Conservation (phyloP, 2,329 filamentous ascomycete species). For the Hysterium pulicare region DNA sequence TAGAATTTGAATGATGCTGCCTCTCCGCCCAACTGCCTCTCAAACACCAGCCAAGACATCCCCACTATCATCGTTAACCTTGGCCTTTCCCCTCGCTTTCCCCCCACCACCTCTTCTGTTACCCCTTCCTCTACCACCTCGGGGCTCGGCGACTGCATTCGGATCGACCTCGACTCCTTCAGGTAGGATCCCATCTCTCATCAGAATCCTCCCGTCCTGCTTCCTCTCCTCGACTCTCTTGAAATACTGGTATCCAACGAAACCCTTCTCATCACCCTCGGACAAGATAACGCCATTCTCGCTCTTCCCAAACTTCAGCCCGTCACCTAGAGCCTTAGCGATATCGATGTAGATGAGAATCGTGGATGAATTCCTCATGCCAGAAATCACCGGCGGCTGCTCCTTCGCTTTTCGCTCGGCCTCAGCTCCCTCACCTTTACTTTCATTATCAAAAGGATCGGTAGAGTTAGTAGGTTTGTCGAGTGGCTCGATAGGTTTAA, state of each 20-base stretch:
- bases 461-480: constrained; percentile 14
- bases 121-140: constrained; percentile 14
- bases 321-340: constrained; percentile 57
- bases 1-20: too few species aligned
- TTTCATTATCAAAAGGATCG: constrained; percentile 10
- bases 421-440: not conserved
- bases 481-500: constrained; percentile 24
- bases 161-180: constrained; percentile 35
- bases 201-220: constrained; percentile 61
- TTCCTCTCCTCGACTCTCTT: constrained; percentile 64
- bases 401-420: constrained; percentile 14
- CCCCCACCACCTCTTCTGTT: constrained; percentile 20
- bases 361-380: constrained; percentile 68
- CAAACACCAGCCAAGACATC: constrained; percentile 3
- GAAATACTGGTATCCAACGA: constrained; percentile 54
- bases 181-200: constrained; percentile 64
- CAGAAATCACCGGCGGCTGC: constrained; percentile 63
- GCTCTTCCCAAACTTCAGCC: constrained; percentile 67
- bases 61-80: constrained; percentile 7
- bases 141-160: constrained; percentile 2
- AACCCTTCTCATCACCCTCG: constrained; percentile 46
- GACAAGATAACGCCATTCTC: constrained; percentile 49
- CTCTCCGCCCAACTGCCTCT: too few species aligned
- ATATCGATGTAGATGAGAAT: constrained; percentile 72
- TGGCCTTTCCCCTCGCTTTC: constrained; percentile 15